Base-by-base conservation (phyloP, 768 basidiomycete genomes). In the Stropharia rugosoannulata region DNA sequence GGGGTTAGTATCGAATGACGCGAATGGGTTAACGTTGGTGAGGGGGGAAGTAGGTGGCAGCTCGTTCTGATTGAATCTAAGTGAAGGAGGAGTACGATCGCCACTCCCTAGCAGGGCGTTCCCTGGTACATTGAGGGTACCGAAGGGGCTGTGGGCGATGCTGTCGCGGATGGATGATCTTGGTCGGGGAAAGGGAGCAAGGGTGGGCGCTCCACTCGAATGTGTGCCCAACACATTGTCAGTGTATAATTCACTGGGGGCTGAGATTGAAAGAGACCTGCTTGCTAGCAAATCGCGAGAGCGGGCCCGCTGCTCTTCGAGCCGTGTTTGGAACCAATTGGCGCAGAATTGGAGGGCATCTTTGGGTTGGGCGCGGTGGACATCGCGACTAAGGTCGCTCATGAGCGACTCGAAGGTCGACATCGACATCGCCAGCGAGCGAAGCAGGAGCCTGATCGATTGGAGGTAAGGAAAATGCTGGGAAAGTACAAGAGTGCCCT, bases 321-420 rank as follows among this genome's bases (percentile, higher is more conserved):
- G 78, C 53, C 91, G 84, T 58, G 82, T 80, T 68, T 95, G 90
- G 73, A 98, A 98, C 95, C 95, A 98, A 65, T 87, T 93, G 45
- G 95, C 86, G 65, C 89, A 92, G 71, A 89, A 94, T 72, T 98
- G 96, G 44, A 97, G 86, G 4, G 88, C 84, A 67, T 98, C 96
- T 64, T 83, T 86, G 18, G 96, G 95, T 69, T 94, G 91, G 4
- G 84, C 91, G 60, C 90, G 87, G 41, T 90, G 80, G 41, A 83
- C 84, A 70, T 96, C 95, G 68, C 92, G 86, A 61, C 90, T 87
- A 52, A 98, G 80, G 68, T 98, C 94, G 54, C 77, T 80, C 59
- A 97, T 78, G 59, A 98, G 89, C 40, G 77, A 74, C 60, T 93
- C 87, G 69, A 93, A 95, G 19, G 91, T 89, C 45, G 92, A 89